Conservation (phyloP, 148 eudicot species). For the Hydrangea macrophylla region DNA sequence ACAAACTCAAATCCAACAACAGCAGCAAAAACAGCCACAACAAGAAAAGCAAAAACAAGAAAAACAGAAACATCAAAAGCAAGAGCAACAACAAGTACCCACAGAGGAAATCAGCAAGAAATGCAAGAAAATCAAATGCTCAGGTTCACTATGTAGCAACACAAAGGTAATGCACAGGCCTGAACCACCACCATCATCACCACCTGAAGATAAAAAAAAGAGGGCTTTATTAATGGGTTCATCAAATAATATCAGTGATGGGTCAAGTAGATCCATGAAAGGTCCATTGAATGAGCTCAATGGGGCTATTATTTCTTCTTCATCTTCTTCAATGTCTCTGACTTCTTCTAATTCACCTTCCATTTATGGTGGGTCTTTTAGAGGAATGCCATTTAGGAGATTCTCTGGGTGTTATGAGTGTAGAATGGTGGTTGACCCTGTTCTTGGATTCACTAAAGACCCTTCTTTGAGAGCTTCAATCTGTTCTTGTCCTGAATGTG, state of each 20-base stretch:
- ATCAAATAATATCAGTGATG: constrained; percentile 17
- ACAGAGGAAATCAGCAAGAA: constrained; percentile 40
- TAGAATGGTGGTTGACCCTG: constrained; percentile 84
- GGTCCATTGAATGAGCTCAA: constrained; percentile 24
- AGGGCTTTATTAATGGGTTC: constrained; percentile 23
- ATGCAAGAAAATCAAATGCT: constrained; percentile 73
- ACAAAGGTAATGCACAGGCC: constrained; percentile 84
- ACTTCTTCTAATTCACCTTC: constrained; percentile 12
- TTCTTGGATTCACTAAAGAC: constrained; percentile 69
- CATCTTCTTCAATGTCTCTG: constrained; percentile 17
- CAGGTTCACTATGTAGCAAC: constrained; percentile 84
- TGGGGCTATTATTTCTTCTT: constrained; percentile 19
- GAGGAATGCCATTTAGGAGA: constrained; percentile 72
- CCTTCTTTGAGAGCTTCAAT: constrained; percentile 69
- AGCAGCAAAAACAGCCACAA: constrained; percentile 13
- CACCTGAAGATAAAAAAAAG: constrained; percentile 41
- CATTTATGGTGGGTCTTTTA: constrained; percentile 30
- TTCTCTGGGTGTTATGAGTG: constrained; percentile 92
- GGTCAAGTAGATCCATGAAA: constrained; percentile 42
- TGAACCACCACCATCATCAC: constrained; percentile 29
- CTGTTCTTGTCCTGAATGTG: constrained; percentile 77
- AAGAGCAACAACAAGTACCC: constrained; percentile 10
- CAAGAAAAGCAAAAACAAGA: constrained; percentile 19
- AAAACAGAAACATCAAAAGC: constrained; percentile 24
- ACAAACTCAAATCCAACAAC: constrained; percentile 41